Conservation (phyloP, 2,329 filamentous ascomycete genomes). For the Fusarium sp. region DNA sequence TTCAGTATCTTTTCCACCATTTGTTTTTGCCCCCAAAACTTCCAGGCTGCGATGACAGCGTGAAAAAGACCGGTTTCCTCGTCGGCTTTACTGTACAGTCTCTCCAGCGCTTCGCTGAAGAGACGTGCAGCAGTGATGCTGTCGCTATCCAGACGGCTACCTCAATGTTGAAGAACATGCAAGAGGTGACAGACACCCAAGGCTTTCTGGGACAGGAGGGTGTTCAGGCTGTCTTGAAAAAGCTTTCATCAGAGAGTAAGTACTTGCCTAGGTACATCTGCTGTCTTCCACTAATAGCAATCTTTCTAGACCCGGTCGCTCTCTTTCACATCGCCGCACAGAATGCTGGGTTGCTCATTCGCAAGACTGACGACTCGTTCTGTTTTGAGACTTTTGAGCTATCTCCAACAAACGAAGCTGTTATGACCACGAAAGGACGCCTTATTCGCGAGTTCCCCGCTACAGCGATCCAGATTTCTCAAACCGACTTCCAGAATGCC, state of each 20-base stretch:
- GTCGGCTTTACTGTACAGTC: slow-evolving; percentile 14
- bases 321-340: slow-evolving; percentile 22
- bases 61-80: neutral
- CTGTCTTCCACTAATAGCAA: neutral
- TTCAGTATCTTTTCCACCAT: slow-evolving; percentile 38
- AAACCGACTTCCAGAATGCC: neutral
- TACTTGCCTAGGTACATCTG: neutral
- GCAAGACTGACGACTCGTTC: neutral
- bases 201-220: slow-evolving; percentile 11
- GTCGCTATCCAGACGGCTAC: slow-evolving; percentile 1
- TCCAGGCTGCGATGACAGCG: slow-evolving; percentile 34
- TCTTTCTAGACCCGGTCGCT: neutral
- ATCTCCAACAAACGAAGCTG: slow-evolving; percentile 17
- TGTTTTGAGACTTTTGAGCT: slow-evolving; percentile 32
- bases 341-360: slow-evolving; percentile 29
- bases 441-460: slow-evolving; percentile 26
- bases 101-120: slow-evolving; percentile 8
- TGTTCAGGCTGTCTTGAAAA: neutral
- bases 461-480: slow-evolving; percentile 2
- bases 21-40: slow-evolving; percentile 47
- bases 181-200: neutral
- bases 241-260: slow-evolving; percentile 8
- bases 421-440: slow-evolving; percentile 15
- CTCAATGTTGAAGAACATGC: slow-evolving; percentile 23
- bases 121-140: neutral